A percentile compares a stretch with the other conserved stretches of the same genome.
Evolutionary conservation across 176 grass and related monocot genomes (phyloP).

Genomic region (Rhynchospora breviuscula): DNA sequence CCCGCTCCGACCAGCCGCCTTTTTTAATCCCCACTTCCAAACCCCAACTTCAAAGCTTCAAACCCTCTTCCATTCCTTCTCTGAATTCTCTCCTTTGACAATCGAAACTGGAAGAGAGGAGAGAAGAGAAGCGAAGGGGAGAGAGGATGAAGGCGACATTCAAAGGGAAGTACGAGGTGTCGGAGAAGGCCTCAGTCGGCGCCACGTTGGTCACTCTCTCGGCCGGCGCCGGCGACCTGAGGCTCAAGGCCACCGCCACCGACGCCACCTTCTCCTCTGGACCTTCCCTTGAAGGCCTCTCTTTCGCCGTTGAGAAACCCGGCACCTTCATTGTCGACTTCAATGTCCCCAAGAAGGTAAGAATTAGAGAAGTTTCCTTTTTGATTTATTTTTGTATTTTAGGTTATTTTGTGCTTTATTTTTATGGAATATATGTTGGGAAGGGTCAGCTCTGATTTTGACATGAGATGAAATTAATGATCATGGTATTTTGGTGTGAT

Average conservation of each 20-base stretch:
- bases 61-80: not conserved
- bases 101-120: not conserved
- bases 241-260: constrained; percentile 60
- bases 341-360: constrained; percentile 52
- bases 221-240: constrained; percentile 49
- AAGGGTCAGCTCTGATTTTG: not conserved
- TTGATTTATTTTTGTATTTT: not conserved
- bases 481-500: not conserved
- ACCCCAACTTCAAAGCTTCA: not conserved
- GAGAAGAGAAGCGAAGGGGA: not conserved
- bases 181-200: constrained; percentile 46
- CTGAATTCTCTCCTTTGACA: not conserved
- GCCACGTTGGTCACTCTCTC: constrained; percentile 35
- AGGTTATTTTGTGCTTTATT: not conserved
- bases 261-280: constrained; percentile 70
- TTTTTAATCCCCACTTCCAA: constrained; percentile 15
- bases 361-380: not conserved
- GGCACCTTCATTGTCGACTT: constrained; percentile 73
- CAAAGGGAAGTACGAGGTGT: constrained; percentile 69
- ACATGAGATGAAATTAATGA: not conserved
- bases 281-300: constrained; percentile 63
- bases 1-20: constrained; percentile 5
- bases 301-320: constrained; percentile 79
- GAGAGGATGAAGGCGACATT: constrained; percentile 58
- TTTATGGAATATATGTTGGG: not conserved